Conservation (phyloP, 768 basidiomycete genomes). For the Trametes maxima region DNA sequence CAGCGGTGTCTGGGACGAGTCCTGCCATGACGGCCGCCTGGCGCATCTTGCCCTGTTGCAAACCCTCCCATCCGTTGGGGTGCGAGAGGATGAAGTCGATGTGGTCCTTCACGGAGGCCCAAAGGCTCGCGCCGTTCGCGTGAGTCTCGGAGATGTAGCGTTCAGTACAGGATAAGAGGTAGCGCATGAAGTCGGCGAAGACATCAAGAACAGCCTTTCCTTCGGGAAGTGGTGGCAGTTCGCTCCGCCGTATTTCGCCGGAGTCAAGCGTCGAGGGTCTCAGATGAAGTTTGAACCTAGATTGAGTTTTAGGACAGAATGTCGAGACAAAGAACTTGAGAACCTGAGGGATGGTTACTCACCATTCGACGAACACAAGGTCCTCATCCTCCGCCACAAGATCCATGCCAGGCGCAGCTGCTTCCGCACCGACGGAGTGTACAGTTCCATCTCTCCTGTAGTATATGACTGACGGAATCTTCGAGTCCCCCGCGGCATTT, state of each 20-base stretch:
- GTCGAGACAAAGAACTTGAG: background rate
- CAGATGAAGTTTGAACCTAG: constrained; percentile 27
- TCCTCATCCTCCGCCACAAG: constrained; percentile 46
- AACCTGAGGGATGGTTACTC: background rate
- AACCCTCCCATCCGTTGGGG: constrained; percentile 68
- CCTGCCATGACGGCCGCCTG: constrained; percentile 55
- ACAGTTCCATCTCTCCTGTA: constrained; percentile 44
- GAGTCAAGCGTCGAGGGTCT: constrained; percentile 19
- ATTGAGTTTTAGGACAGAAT: background rate
- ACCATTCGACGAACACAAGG: constrained; percentile 25
- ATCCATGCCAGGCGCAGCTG: constrained; percentile 41
- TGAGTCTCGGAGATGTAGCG: constrained; percentile 53
- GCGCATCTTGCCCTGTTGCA: constrained; percentile 59
- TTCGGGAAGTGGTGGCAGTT: constrained; percentile 10
- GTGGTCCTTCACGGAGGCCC: constrained; percentile 44
- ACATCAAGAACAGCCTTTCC: constrained; percentile 40
- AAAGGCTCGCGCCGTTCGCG: constrained; percentile 45
- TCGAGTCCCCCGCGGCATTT: constrained; percentile 41
- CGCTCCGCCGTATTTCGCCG: constrained; percentile 2
- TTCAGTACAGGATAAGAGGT: constrained; percentile 47
- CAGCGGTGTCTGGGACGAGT: constrained; percentile 45
- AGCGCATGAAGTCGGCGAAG: constrained; percentile 50
- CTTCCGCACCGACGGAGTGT: constrained; percentile 49
- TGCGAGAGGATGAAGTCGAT: constrained; percentile 60
- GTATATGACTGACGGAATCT: constrained; percentile 52